A percentile compares a stretch with the other conserved stretches of the same genome.
Conservation (phyloP, 768 basidiomycete genomes). For the Rhizopogon salebrosus region DNA sequence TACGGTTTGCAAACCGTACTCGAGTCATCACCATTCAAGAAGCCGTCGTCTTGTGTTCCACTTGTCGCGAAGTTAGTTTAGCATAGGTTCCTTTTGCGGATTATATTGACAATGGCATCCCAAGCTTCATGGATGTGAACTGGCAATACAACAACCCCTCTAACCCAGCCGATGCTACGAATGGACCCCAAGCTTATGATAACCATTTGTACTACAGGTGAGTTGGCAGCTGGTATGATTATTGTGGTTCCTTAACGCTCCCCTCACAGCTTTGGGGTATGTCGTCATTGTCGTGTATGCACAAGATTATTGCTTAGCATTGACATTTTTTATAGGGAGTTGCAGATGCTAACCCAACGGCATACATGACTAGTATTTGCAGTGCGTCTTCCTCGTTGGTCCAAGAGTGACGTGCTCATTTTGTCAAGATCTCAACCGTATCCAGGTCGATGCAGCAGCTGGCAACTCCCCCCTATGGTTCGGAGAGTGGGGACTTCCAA, state of each 20-base stretch:
- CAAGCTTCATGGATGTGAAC: conserved; percentile 75
- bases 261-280: conserved; percentile 51
- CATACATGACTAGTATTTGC: conserved; percentile 66
- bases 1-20: conserved; percentile 18
- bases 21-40: conserved; percentile 14
- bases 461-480: conserved; percentile 48
- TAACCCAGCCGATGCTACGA: conserved; percentile 65
- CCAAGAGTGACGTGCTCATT: neutral
- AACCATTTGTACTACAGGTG: conserved; percentile 77
- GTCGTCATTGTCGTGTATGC: conserved; percentile 5
- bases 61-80: conserved; percentile 34
- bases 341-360: conserved; percentile 55
- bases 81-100: neutral
- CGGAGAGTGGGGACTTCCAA: conserved; percentile 60
- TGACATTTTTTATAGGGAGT: conserved; percentile 48
- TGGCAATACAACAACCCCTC: conserved; percentile 70
- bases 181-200: conserved; percentile 72
- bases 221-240: conserved; percentile 16
- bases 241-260: neutral
- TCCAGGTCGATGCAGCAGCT: conserved; percentile 41
- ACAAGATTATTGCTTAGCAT: too few species aligned
- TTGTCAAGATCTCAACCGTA: conserved; percentile 50
- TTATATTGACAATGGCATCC: neutral
- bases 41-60: conserved; percentile 15
- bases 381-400: conserved; percentile 39